These are phyloP conservation scores for Lichtheimia corymbifera DNA, from an alignment of 371 early-diverging fungal species.

Conservation along the genomic window DNA sequence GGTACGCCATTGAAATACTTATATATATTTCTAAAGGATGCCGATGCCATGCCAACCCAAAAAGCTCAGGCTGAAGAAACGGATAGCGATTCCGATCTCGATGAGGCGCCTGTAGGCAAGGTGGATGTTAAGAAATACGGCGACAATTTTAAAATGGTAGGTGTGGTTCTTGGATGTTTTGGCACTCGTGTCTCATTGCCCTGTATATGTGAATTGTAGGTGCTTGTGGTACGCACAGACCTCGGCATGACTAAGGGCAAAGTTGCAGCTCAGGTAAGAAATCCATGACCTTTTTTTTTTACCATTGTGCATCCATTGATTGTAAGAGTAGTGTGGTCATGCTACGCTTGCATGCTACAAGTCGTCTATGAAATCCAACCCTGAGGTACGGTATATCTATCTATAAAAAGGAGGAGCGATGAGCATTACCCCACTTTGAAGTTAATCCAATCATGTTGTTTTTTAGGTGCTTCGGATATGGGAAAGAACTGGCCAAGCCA, in stretches of 20 bases:
- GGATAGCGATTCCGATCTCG: slow-evolving; percentile 36
- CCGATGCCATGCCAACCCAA: slow-evolving; percentile 17
- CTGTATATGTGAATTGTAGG: slow-evolving; percentile 32
- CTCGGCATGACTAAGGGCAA: slow-evolving; percentile 96
- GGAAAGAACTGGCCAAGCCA: slow-evolving; percentile 85
- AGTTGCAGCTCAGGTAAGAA: slow-evolving; percentile 83
- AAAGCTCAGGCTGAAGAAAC: slow-evolving; percentile 28
- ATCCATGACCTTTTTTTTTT: background rate
- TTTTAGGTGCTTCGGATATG: slow-evolving; percentile 64
- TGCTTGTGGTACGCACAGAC: slow-evolving; percentile 85
- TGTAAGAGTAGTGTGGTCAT: slow-evolving; percentile 76
- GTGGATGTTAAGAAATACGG: slow-evolving; percentile 29
- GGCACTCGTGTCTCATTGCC: background rate
- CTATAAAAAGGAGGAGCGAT: too few relatives aligned
- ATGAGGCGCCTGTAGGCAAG: slow-evolving; percentile 28
- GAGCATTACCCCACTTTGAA: too few relatives aligned
- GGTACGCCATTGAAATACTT: background rate
- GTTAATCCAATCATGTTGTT: too few relatives aligned
- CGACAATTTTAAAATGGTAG: slow-evolving; percentile 56
- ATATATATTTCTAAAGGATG: background rate
- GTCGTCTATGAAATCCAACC: slow-evolving; percentile 51
- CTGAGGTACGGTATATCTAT: slow-evolving; percentile 41
- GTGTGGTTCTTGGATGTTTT: background rate
- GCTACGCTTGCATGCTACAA: slow-evolving; percentile 91
- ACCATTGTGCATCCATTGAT: background rate